Base-by-base conservation (phyloP, 2,329 filamentous ascomycete genomes). In the Tolypocladium guangdongense region DNA sequence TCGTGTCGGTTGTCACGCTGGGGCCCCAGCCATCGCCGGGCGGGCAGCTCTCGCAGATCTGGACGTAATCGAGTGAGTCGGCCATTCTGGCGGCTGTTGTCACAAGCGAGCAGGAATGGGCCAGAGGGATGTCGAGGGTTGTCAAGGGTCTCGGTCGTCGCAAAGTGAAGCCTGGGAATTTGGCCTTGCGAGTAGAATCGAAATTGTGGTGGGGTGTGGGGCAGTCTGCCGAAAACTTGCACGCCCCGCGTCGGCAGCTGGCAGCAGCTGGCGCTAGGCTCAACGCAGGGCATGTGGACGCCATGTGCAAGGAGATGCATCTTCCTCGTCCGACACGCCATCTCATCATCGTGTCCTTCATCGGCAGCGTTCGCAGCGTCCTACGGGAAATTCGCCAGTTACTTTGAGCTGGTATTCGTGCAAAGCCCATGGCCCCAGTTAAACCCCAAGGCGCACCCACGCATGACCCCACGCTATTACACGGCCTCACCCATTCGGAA, bases 11-110 rank as follows among this genome's bases (percentile, higher is more conserved):
- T 56, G 90, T 87, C 62, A 87, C 82, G 57, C 87, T 72, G 52
- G 92, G 92, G 56, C 93, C 93, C 93, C 93, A 99, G 71, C 84
- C 82, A 64, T 89, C 86, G 67, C 86, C 84, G 53, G 85, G 77
- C 58, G 86, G 87, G 66, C 90, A 82, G 65, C 82, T 78, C 66
- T 84, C 76, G 68, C 89, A 86, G 59, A 90, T 80, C 63, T 84
- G 78, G 60, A 81, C 73, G 60, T 71, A 74, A 63, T 74, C 71
- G 63, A 85, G 76, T 54, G 80, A 80, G 64, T 80, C 75, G 62
- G 77, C 70, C 65, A 82, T 75, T 48, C 61, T 70, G 58, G 57
- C 45, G 50, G 41, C 20, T 46, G 12, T 16, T 47, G 12, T 49
- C 48, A 24, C 47, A 36, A 49, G 51, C 35, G 50, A 39, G 37